These are phyloP conservation scores for Cercospora citrullina DNA, from an alignment of 2,329 filamentous ascomycete genomes.

Conservation along the genomic window DNA sequence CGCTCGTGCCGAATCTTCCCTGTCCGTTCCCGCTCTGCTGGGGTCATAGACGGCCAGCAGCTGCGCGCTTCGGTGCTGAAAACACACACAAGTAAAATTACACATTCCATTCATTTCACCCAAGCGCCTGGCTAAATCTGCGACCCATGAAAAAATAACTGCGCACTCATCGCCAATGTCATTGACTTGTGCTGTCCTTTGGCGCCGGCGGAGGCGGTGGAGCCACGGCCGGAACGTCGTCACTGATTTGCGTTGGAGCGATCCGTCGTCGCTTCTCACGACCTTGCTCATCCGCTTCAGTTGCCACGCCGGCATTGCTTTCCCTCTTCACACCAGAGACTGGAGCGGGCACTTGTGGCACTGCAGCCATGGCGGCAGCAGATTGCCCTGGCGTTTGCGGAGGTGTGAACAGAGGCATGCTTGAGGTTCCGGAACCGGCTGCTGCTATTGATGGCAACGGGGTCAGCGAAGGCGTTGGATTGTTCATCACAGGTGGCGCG, in stretches of 20 bases:
- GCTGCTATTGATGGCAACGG: conserved; percentile 41
- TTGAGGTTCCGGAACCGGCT: conserved; percentile 30
- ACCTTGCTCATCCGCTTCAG: conserved; percentile 40
- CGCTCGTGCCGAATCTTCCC: not conserved
- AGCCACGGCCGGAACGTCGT: conserved; percentile 1
- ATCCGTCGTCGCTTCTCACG: conserved; percentile 49
- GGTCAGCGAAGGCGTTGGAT: conserved; percentile 38
- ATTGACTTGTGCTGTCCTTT: conserved; percentile 4
- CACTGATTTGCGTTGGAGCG: conserved; percentile 46
- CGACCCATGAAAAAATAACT: not conserved
- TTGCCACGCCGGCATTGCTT: conserved; percentile 34
- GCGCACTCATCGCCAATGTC: not conserved
- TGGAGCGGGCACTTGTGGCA: conserved; percentile 11
- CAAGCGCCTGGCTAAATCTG: conserved; percentile 1
- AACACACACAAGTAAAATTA: not conserved
- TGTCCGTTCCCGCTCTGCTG: not conserved
- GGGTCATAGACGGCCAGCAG: not conserved
- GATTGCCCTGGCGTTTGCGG: conserved; percentile 73
- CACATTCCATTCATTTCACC: not conserved
- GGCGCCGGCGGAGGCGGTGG: conserved; percentile 3
- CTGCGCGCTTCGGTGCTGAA: not conserved
- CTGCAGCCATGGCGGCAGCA: conserved; percentile 26
- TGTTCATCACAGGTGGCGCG: conserved; percentile 40
- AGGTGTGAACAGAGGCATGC: conserved; percentile 78
- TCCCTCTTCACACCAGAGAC: conserved; percentile 36